Evolutionary conservation across 169 alveolate species (phyloP).

Genomic region (Plasmodium reichenowi): DNA sequence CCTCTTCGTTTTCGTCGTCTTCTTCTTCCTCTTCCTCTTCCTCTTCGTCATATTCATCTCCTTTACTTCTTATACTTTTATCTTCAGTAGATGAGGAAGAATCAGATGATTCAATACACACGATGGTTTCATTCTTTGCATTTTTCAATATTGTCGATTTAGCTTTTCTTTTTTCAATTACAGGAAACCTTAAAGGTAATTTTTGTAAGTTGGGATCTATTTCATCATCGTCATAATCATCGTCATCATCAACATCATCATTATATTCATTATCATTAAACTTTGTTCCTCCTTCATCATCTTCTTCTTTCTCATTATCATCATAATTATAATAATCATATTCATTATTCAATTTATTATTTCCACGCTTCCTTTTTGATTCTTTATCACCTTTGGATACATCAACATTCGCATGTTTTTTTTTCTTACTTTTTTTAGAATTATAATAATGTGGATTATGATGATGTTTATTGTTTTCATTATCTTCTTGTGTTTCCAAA

Average conservation of each 20-base stretch:
- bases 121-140: neutral
- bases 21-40: neutral
- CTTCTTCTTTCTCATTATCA: neutral
- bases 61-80: slow-evolving; percentile 15
- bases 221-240: neutral
- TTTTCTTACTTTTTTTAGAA: too few species aligned
- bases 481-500: neutral
- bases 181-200: too few species aligned
- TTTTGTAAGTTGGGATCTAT: neutral
- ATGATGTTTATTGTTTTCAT: too few species aligned
- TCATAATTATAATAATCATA: neutral
- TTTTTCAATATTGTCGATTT: neutral
- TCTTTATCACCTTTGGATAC: too few species aligned
- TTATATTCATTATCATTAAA: neutral
- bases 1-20: slow-evolving; percentile 1
- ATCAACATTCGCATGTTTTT: too few species aligned
- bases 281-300: neutral
- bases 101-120: slow-evolving; percentile 18
- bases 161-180: slow-evolving; percentile 4
- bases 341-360: too few species aligned
- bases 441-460: too few species aligned
- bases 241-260: neutral
- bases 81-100: slow-evolving; percentile 40
- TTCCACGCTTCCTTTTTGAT: too few species aligned
- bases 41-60: neutral